phyloP scores from a whole-genome alignment of 1,284 basidiomycete species.

The Chalciporus piperatoides region DNA sequence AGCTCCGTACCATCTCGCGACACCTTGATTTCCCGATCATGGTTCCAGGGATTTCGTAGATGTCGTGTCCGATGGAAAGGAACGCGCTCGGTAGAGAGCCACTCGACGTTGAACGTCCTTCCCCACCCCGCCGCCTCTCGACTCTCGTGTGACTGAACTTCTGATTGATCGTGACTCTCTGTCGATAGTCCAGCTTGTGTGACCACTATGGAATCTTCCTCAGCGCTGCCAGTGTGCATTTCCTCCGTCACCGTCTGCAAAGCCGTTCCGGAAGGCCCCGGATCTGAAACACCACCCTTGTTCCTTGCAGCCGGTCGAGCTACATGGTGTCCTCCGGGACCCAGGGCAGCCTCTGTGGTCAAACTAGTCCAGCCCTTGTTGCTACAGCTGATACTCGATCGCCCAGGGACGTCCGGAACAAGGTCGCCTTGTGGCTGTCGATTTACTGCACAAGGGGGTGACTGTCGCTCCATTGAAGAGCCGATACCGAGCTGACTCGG shows the following conservation, averaged over 20 bases:
- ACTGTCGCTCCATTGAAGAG: conserved; percentile 24
- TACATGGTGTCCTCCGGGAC: conserved; percentile 1
- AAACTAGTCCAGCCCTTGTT: not conserved
- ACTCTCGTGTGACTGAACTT: not conserved
- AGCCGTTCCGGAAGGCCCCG: not conserved
- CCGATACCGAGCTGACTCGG: not conserved
- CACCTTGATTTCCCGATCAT: conserved; percentile 86
- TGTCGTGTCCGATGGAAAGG: conserved; percentile 78
- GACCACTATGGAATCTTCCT: conserved; percentile 4
- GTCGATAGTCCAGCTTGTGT: not conserved
- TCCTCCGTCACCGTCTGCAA: conserved; percentile 24
- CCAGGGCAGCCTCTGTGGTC: not conserved
- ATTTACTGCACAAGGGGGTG: conserved; percentile 54
- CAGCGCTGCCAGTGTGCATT: not conserved
- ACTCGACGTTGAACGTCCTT: conserved; percentile 79
- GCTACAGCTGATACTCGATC: conserved; percentile 34
- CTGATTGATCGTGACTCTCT: not conserved
- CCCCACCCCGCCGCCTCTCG: conserved; percentile 55
- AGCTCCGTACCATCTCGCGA: conserved; percentile 92
- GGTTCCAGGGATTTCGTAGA: conserved; percentile 90
- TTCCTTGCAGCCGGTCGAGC: conserved; percentile 1
- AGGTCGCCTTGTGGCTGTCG: conserved; percentile 35
- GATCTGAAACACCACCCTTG: conserved; percentile 8
- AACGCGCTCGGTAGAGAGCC: conserved; percentile 74
- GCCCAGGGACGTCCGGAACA: conserved; percentile 26